phyloP scores from a whole-genome alignment of 164 flowering plant genomes.

The Amborella trichopoda region DNA sequence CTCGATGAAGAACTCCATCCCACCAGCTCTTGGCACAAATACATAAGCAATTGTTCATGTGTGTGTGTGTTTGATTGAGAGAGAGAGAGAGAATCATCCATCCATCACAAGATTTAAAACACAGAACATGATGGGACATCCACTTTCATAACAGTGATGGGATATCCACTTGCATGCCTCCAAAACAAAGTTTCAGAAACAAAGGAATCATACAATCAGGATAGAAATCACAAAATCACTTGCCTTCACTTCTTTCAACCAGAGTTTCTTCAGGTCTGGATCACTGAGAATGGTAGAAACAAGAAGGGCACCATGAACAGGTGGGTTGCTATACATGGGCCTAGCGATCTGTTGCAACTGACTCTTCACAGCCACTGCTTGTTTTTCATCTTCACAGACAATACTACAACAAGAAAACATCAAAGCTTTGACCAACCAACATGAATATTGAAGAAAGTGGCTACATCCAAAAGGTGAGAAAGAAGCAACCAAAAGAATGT shows the following conservation, averaged over 20 bases:
- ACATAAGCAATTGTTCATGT: too few relatives aligned
- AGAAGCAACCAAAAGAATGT: neutral
- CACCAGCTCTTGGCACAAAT: too few relatives aligned
- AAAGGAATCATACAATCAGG: neutral
- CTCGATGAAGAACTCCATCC: too few relatives aligned
- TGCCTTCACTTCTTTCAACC: constrained; percentile 98
- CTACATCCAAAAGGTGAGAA: neutral
- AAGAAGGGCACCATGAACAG: constrained; percentile 84
- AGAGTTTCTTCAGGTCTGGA: constrained; percentile 67
- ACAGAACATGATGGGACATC: too few relatives aligned
- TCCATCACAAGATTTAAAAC: too few relatives aligned
- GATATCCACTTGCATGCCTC: too few relatives aligned
- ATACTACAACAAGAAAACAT: constrained; percentile 29
- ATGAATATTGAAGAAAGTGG: neutral
- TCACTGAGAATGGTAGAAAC: constrained; percentile 76
- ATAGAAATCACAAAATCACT: neutral
- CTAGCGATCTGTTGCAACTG: constrained; percentile 94
- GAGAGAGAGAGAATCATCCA: too few relatives aligned
- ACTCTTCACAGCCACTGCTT: constrained; percentile 86
- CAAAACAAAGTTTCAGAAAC: too few relatives aligned
- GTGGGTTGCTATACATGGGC: constrained; percentile 98
- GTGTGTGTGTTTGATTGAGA: too few relatives aligned
- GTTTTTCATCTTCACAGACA: constrained; percentile 84
- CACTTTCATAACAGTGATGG: too few relatives aligned
- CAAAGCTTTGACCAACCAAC: neutral